phyloP scores from a whole-genome alignment of 1,284 basidiomycete genomes.

The Chiua sp. region DNA sequence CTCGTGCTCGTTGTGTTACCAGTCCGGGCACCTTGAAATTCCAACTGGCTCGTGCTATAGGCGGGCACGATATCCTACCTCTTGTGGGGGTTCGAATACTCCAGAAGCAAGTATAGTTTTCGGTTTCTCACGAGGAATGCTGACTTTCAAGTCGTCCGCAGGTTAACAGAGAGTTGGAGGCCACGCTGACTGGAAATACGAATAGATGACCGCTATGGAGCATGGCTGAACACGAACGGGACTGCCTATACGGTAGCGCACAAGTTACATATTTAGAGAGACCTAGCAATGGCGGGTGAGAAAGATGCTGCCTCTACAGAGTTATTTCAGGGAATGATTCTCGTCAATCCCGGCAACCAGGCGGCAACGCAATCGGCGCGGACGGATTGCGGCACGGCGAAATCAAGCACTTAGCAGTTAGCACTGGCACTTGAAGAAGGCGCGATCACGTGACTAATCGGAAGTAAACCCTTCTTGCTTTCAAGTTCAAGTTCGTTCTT shows the following conservation, averaged over 20 bases:
- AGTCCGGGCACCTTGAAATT: background rate
- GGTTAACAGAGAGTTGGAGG: background rate
- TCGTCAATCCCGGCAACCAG: too few relatives aligned
- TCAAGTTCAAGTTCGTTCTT: too few relatives aligned
- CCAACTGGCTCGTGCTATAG: background rate
- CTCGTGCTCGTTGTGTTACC: background rate
- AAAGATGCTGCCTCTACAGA: background rate
- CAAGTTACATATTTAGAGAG: background rate
- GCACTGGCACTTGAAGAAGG: too few relatives aligned
- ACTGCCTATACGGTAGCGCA: too few relatives aligned
- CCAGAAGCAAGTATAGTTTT: background rate
- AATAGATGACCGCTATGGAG: too few relatives aligned
- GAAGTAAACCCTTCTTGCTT: too few relatives aligned
- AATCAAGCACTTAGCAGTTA: too few relatives aligned
- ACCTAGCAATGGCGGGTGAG: background rate
- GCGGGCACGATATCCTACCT: background rate
- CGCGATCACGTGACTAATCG: too few relatives aligned
- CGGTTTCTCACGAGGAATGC: background rate
- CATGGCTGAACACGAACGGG: too few relatives aligned
- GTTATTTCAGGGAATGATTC: too few relatives aligned
- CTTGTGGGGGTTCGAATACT: background rate
- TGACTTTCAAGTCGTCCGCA: background rate
- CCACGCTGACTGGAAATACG: background rate
- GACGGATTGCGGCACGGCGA: too few relatives aligned
- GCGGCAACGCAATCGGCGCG: too few relatives aligned